Conservation (phyloP, 2,329 filamentous ascomycete species). For the Tolypocladium album region DNA sequence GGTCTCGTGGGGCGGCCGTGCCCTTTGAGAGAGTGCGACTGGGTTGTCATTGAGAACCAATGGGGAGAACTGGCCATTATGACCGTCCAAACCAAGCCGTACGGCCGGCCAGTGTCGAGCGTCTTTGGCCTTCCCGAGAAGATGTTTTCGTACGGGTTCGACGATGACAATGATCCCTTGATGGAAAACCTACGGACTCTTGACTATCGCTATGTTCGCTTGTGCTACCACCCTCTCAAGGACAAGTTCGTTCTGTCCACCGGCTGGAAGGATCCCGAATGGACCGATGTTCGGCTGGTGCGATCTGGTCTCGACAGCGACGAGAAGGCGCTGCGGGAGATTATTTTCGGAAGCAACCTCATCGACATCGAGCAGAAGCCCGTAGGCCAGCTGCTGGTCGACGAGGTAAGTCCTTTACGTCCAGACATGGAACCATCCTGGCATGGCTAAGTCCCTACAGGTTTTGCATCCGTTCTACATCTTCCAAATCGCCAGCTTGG, state of each 20-base stretch:
- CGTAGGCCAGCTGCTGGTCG: conserved; percentile 68
- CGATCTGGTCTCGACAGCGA: conserved; percentile 78
- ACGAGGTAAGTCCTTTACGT: conserved; percentile 51
- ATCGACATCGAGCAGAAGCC: conserved; percentile 93
- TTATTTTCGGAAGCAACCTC: conserved; percentile 79
- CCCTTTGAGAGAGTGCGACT: conserved; percentile 65
- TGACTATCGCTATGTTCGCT: conserved; percentile 89
- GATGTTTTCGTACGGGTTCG: conserved; percentile 38
- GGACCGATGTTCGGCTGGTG: conserved; percentile 68
- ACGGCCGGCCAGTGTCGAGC: conserved; percentile 45
- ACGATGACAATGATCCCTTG: conserved; percentile 61
- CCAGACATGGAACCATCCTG: background rate
- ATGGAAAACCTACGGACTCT: conserved; percentile 65
- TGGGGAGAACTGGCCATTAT: conserved; percentile 89
- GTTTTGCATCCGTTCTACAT: conserved; percentile 97
- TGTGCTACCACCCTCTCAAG: conserved; percentile 79
- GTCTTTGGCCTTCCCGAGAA: conserved; percentile 61
- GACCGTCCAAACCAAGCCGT: conserved; percentile 44
- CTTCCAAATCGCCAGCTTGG: conserved; percentile 88
- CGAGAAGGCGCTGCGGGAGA: conserved; percentile 71
- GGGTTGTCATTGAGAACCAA: conserved; percentile 96
- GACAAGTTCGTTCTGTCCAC: conserved; percentile 82
- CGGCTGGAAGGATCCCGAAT: conserved; percentile 89
- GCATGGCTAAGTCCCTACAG: conserved; percentile 23
- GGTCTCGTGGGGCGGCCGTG: conserved; percentile 58